Conservation (phyloP, 352 stramenopile genomes). For the Phytophthora sansomeana region DNA sequence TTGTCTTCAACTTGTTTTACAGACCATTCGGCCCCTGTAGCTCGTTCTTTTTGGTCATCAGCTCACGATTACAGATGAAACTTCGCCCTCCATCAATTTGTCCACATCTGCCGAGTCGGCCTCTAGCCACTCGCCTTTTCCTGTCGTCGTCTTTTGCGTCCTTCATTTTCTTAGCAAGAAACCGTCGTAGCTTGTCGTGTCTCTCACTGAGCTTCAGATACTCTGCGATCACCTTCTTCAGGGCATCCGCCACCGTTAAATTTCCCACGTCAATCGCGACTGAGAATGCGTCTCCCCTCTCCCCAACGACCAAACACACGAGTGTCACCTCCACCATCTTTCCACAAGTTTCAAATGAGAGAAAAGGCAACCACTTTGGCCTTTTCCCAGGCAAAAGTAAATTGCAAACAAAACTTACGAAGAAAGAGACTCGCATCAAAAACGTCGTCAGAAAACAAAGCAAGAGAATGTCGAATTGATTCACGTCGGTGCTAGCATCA, state of each 20-base stretch:
- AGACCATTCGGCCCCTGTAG: not conserved
- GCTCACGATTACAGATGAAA: not conserved
- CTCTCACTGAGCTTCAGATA: not conserved
- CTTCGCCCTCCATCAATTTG: not conserved
- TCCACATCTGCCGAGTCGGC: not conserved
- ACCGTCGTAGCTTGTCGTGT: not conserved
- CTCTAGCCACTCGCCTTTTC: not conserved
- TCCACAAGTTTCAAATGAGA: no score
- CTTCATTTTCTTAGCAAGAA: not conserved
- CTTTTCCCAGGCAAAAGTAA: no score
- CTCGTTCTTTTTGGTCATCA: not conserved
- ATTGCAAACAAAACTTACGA: no score
- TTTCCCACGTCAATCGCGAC: not conserved
- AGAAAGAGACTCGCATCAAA: no score
- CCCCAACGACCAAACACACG: not conserved
- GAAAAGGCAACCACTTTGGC: no score
- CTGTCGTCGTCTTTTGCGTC: not conserved
- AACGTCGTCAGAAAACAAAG: no score
- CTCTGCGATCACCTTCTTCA: slow-evolving; percentile 9
- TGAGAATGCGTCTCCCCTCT: not conserved
- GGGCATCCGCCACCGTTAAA: not conserved
- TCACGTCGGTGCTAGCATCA: no score
- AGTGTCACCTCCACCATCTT: not conserved
- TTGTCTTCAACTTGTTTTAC: not conserved
- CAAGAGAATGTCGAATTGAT: no score